phyloP scores from a whole-genome alignment of 2,329 filamentous ascomycete species.

The Hypoxylon sp. region DNA sequence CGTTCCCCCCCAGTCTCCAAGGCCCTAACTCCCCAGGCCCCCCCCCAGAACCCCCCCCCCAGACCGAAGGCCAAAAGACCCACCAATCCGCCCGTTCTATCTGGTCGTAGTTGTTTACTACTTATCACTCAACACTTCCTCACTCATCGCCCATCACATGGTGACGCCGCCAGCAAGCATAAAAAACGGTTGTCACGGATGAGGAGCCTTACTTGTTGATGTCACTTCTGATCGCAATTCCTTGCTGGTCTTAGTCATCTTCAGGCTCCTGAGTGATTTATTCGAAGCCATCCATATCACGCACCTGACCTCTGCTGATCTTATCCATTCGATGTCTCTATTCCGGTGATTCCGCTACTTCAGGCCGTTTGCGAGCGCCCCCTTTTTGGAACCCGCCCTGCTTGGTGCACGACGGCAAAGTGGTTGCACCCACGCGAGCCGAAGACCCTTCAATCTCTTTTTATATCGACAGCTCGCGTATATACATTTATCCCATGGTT shows the following conservation, averaged over 20 bases:
- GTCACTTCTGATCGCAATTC: conserved; percentile 31
- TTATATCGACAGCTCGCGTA: conserved; percentile 9
- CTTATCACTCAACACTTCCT: conserved; percentile 6
- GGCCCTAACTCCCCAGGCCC: too few relatives aligned
- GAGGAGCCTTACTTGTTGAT: conserved; percentile 22
- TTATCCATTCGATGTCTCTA: conserved; percentile 36
- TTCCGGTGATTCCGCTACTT: conserved; percentile 41
- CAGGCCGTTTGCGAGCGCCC: conserved; percentile 30
- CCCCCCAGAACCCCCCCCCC: neutral
- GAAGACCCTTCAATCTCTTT: conserved; percentile 1
- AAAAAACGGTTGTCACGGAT: conserved; percentile 21
- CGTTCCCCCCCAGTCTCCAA: neutral
- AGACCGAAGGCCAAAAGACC: conserved; percentile 21
- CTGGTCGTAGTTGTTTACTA: neutral
- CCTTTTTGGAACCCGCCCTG: conserved; percentile 9
- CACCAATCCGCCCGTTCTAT: conserved; percentile 1
- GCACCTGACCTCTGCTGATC: conserved; percentile 37
- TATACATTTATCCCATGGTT: conserved; percentile 25
- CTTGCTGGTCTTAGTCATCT: conserved; percentile 38
- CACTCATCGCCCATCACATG: conserved; percentile 33
- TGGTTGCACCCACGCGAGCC: conserved; percentile 16
- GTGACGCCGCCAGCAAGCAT: conserved; percentile 21
- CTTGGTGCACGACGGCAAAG: conserved; percentile 19
- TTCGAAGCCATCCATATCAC: conserved; percentile 17
- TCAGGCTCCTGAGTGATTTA: conserved; percentile 36